phyloP scores from a whole-genome alignment of 2,329 filamentous ascomycete species.

The Exophiala sideris region DNA sequence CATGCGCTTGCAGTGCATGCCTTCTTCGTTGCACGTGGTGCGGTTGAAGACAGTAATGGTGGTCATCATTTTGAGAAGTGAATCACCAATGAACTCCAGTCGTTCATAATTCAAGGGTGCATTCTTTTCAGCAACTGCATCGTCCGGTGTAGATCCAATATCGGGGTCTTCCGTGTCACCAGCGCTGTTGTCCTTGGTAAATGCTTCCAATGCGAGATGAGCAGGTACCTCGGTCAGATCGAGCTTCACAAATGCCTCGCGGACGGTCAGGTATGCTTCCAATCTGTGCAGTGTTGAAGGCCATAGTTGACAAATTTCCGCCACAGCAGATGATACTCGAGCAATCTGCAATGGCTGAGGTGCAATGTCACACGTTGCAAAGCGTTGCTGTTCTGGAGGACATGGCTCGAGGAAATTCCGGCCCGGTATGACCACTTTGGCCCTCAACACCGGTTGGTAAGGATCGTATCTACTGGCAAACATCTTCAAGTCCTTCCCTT shows the following conservation, averaged over 20 bases:
- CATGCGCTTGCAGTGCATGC: constrained; percentile 90
- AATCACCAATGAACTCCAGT: constrained; percentile 88
- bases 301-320: constrained; percentile 69
- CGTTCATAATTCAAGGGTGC: constrained; percentile 96
- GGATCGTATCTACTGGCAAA: constrained; percentile 49
- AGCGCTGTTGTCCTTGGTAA: constrained; percentile 91
- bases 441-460: constrained; percentile 77
- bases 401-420: constrained; percentile 77
- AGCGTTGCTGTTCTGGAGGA: constrained; percentile 50
- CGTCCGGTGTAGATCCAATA: constrained; percentile 55
- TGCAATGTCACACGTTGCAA: constrained; percentile 62
- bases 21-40: constrained; percentile 74
- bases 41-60: constrained; percentile 80
- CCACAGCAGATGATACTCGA: constrained; percentile 66
- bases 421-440: constrained; percentile 69
- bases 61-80: constrained; percentile 92
- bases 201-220: constrained; percentile 74
- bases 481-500: constrained; percentile 9
- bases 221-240: constrained; percentile 60
- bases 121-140: constrained; percentile 45
- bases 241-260: constrained; percentile 68
- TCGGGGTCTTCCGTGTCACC: constrained; percentile 67
- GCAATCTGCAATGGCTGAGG: constrained; percentile 76
- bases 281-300: constrained; percentile 82
- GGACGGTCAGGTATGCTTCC: constrained; percentile 74